Conservation (phyloP, 2,329 filamentous ascomycete genomes). For the Fusarium kyushuense region DNA sequence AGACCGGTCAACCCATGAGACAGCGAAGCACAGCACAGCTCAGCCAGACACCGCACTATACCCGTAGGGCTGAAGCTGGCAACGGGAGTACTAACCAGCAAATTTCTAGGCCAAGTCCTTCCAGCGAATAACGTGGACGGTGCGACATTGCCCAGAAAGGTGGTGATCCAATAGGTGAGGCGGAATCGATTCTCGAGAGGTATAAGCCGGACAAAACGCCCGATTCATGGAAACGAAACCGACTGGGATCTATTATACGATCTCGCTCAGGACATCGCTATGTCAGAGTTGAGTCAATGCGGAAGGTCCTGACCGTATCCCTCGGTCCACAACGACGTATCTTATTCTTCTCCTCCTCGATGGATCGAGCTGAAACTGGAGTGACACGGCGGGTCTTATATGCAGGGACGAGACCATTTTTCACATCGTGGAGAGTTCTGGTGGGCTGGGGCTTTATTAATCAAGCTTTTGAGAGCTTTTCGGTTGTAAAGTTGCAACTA, state of each 20-base stretch:
- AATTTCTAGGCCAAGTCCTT: neutral
- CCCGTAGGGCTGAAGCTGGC: slow-evolving; percentile 27
- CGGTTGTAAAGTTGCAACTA: neutral
- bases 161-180: slow-evolving; percentile 5
- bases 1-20: neutral
- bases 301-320: neutral
- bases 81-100: slow-evolving; percentile 1
- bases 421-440: neutral
- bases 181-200: neutral
- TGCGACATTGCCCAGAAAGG: slow-evolving; percentile 9
- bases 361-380: neutral
- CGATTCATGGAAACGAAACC: neutral
- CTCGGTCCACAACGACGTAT: neutral
- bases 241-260: slow-evolving; percentile 9
- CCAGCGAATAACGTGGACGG: slow-evolving; percentile 3
- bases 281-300: neutral
- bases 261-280: neutral
- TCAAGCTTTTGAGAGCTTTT: neutral
- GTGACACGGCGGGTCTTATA: neutral
- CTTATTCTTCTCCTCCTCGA: neutral
- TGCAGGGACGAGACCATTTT: neutral
- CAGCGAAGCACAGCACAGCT: neutral
- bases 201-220: slow-evolving; percentile 1
- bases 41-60: neutral
- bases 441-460: neutral